Percentiles rank a stretch among this genome's conserved stretches.
phyloP scores from a whole-genome alignment of 768 basidiomycete genomes.

The Imleria badia region DNA sequence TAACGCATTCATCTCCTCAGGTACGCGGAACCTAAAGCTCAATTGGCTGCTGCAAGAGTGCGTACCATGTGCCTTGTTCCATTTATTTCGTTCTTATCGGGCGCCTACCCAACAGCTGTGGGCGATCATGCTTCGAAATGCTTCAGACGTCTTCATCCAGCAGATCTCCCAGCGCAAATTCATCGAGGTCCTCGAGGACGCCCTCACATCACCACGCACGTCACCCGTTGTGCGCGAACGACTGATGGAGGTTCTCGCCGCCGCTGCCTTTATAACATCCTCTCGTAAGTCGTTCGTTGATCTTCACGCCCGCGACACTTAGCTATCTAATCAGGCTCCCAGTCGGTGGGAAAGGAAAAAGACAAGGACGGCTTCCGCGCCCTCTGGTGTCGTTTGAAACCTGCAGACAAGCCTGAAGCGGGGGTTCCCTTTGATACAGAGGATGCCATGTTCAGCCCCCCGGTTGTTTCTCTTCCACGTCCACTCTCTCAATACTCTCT shows the following conservation, averaged over 20 bases:
- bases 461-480: constrained; percentile 38
- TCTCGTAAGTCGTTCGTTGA: constrained; percentile 17
- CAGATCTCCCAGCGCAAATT: constrained; percentile 77
- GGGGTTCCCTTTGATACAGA: constrained; percentile 78
- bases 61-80: constrained; percentile 23
- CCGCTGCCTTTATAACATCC: constrained; percentile 59
- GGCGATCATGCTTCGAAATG: constrained; percentile 89
- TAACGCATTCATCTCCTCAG: constrained; percentile 33
- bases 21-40: constrained; percentile 72
- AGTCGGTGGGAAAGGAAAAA: constrained; percentile 25
- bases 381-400: constrained; percentile 81
- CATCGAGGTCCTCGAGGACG: constrained; percentile 73
- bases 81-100: constrained; percentile 1
- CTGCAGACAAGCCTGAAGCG: constrained; percentile 77
- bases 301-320: not conserved
- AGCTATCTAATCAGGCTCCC: constrained; percentile 18
- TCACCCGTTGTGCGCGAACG: constrained; percentile 81
- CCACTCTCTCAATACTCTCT: constrained; percentile 29
- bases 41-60: constrained; percentile 75
- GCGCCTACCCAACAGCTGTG: constrained; percentile 53
- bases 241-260: constrained; percentile 77
- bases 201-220: constrained; percentile 59
- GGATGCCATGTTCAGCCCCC: constrained; percentile 79
- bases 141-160: constrained; percentile 65
- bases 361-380: constrained; percentile 59